Evolutionary conservation across 441 rosid species (phyloP).

Genomic region (Adansonia rubrostipa): DNA sequence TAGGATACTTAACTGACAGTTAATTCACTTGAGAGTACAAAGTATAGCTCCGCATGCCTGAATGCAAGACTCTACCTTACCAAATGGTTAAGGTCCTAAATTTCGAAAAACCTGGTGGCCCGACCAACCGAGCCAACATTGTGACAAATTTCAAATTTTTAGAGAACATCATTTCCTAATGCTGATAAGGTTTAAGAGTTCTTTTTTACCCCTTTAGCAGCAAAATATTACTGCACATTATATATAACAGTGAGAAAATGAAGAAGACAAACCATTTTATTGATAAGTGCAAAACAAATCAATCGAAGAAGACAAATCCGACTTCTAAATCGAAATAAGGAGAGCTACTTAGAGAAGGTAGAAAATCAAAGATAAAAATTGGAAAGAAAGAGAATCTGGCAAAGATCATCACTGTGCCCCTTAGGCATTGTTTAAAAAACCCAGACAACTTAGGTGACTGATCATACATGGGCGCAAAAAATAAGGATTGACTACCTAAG

Average conservation of each 20-base stretch:
- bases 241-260: no score
- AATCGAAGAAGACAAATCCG: neutral
- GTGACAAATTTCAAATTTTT: neutral
- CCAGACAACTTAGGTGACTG: slow-evolving; percentile 2
- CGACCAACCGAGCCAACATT: neutral
- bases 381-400: slow-evolving; percentile 25
- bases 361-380: neutral
- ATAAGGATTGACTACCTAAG: slow-evolving; percentile 18
- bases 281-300: neutral
- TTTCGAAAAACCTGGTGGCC: neutral
- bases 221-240: no score
- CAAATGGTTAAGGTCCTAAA: neutral
- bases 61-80: neutral
- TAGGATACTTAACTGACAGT: neutral
- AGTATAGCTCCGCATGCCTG: neutral
- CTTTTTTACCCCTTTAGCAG: no score
- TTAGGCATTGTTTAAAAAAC: slow-evolving; percentile 20
- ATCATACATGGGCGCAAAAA: slow-evolving; percentile 23
- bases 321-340: neutral
- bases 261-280: no score
- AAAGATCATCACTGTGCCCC: slow-evolving; percentile 26
- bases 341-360: neutral
- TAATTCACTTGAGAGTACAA: neutral
- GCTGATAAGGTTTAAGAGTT: neutral
- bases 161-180: neutral